Percentiles rank a stretch among this genome's conserved stretches.
Conservation (phyloP, 1,284 basidiomycete species). For the Pseudozyma pruni region DNA sequence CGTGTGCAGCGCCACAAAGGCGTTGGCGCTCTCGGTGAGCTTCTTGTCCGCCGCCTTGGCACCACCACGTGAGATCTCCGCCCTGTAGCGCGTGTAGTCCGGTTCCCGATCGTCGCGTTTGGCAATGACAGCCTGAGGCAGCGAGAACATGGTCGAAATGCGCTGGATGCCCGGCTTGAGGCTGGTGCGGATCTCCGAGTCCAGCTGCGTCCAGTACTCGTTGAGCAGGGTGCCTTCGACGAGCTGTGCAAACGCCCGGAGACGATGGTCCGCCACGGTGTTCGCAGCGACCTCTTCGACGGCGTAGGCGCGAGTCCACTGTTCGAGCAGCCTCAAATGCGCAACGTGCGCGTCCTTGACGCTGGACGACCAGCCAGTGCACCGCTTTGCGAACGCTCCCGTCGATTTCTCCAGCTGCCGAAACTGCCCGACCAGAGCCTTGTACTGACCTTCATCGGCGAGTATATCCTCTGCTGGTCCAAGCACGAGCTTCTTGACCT, state of each 20-base stretch:
- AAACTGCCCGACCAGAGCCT: constrained; percentile 40
- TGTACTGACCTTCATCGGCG: constrained; percentile 48
- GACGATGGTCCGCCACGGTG: constrained; percentile 34
- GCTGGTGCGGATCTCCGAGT: constrained; percentile 42
- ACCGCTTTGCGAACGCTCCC: constrained; percentile 34
- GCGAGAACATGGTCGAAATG: constrained; percentile 56
- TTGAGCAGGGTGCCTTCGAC: constrained; percentile 31
- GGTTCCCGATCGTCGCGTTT: constrained; percentile 67
- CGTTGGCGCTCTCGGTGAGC: constrained; percentile 60
- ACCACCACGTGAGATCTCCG: constrained; percentile 27
- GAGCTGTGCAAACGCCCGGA: constrained; percentile 31
- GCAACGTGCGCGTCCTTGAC: constrained; percentile 44
- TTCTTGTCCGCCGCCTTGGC: constrained; percentile 46
- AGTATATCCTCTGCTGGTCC: constrained; percentile 30
- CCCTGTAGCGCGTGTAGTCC: constrained; percentile 65
- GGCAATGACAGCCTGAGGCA: constrained; percentile 61
- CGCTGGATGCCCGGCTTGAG: constrained; percentile 59
- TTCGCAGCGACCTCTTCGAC: constrained; percentile 25
- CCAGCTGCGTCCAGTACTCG: constrained; percentile 44
- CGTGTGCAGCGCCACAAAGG: constrained; percentile 67
- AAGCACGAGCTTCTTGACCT: constrained; percentile 41
- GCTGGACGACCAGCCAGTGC: constrained; percentile 42
- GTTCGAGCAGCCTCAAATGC: constrained; percentile 44
- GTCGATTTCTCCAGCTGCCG: constrained; percentile 40
- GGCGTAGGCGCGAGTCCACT: constrained; percentile 49